Evolutionary conservation across 2,329 filamentous ascomycete genomes (phyloP), one percentile per base, ranked within the genome.

Genomic region (Penicillium expansum): DNA sequence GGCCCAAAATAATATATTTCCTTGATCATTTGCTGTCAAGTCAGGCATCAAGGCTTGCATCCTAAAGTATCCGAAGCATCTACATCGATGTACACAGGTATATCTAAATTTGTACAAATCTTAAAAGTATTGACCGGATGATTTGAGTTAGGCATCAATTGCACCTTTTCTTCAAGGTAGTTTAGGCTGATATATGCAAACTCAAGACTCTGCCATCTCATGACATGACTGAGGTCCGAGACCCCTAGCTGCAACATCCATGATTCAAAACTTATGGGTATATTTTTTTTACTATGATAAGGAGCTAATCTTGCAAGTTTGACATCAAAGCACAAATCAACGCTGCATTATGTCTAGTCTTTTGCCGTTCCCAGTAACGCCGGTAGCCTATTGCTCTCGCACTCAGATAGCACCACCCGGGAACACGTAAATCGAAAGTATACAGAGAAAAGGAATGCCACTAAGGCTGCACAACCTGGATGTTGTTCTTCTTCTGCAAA

Each of bases 401-500:
- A 42, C 42, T 37, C 44, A 38, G 35, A 55, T 42, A 39, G 47
- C 47, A 55, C 27, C 42, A 30, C 37, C 35, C 42, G 51, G 39
- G 24, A 56, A 54, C 7, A 45, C 37, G 32, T 53, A 43, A 58
- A 60, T 61, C 48, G 48, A 58, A 50, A 37, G 38, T 44, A 43
- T 51, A 59, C 43, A 48, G 33, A 50, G 29, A 54, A 57, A 37
- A 42, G 24, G 24, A 32, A 30, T 48, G 24, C 29, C 37, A 47
- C 65, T 65, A 74, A 60, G 78, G 77, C 64, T 79, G 77, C 37
- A 79, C 77, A 39, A 79, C 77, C 62, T 79, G 77, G 41, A 79
- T 75, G 57, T 79, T 79, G 65, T 79, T 77, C 69, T 79, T 79
- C 61, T 77, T 79, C 77, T 79, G 60, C 63, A 63, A 33, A 24